Evolutionary conservation across 2,329 filamentous ascomycete species (phyloP).

Genomic region (Trichophaea hybrida): DNA sequence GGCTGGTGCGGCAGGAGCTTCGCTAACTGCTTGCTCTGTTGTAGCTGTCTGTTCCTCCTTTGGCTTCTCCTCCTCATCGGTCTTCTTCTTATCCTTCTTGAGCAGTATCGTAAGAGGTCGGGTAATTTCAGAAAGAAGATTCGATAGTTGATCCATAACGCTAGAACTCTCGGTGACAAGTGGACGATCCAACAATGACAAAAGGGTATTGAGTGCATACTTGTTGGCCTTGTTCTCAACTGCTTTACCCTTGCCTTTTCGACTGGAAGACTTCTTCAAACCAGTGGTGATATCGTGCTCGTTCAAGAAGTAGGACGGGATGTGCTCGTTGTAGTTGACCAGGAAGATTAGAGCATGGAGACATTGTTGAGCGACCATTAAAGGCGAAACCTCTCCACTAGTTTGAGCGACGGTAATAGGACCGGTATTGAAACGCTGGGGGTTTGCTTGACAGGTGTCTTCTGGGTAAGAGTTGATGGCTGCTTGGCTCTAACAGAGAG

Average conservation of each 20-base stretch:
- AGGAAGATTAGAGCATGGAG: constrained; percentile 72
- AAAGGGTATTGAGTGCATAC: constrained; percentile 80
- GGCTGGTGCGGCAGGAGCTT: constrained; percentile 13
- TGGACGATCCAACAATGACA: constrained; percentile 79
- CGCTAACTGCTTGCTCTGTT: constrained; percentile 20
- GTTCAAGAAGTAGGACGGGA: constrained; percentile 81
- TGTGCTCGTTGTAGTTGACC: constrained; percentile 69
- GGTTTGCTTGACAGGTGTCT: constrained; percentile 51
- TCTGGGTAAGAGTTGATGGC: constrained; percentile 36
- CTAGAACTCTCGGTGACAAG: constrained; percentile 93
- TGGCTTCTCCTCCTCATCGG: constrained; percentile 34
- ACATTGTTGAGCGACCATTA: constrained; percentile 93
- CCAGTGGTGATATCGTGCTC: constrained; percentile 74
- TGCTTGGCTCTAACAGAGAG: constrained; percentile 83
- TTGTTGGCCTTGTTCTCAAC: constrained; percentile 54
- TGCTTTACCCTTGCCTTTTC: constrained; percentile 82
- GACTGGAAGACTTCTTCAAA: constrained; percentile 55
- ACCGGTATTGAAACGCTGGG: constrained; percentile 44
- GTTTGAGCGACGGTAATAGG: constrained; percentile 45
- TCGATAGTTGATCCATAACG: constrained; percentile 87
- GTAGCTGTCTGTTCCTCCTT: constrained; percentile 26
- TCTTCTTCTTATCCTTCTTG: constrained; percentile 64
- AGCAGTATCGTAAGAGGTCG: constrained; percentile 68
- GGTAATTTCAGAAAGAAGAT: constrained; percentile 75
- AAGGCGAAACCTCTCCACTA: constrained; percentile 77